phyloP scores from a whole-genome alignment of 306 rosid species.

The Fragaria iinumae region DNA sequence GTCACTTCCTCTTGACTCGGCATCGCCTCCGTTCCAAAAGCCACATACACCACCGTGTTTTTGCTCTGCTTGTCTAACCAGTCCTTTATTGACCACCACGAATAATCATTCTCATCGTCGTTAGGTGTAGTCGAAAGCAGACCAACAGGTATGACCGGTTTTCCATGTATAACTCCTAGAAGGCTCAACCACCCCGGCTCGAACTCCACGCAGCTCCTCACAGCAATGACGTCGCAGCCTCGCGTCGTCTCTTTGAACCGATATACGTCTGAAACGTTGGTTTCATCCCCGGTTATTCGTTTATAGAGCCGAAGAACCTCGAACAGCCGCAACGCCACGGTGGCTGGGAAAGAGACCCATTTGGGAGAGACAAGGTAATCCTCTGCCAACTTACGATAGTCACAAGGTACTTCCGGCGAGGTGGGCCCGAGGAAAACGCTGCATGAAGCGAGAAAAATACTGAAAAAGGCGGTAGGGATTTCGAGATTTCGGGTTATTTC shows the following conservation, averaged over 20 bases:
- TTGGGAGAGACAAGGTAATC: slow-evolving; percentile 22
- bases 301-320: slow-evolving; percentile 24
- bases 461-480: slow-evolving; percentile 28
- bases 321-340: slow-evolving; percentile 28
- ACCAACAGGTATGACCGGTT: slow-evolving; percentile 4
- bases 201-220: slow-evolving; percentile 19
- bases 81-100: neutral
- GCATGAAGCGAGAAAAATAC: slow-evolving; percentile 8
- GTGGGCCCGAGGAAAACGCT: neutral
- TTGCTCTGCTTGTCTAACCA: slow-evolving; percentile 43
- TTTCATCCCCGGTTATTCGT: neutral
- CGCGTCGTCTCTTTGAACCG: neutral
- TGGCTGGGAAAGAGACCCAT: slow-evolving; percentile 37
- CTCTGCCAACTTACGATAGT: slow-evolving; percentile 9
- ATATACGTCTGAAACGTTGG: slow-evolving; percentile 2
- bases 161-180: neutral
- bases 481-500: slow-evolving; percentile 19
- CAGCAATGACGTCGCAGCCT: slow-evolving; percentile 11
- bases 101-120: neutral
- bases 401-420: neutral
- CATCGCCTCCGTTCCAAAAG: slow-evolving; percentile 50
- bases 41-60: slow-evolving; percentile 42
- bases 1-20: slow-evolving; percentile 16
- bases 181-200: slow-evolving; percentile 15
- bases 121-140: slow-evolving; percentile 2